Percentiles rank a stretch among this genome's conserved stretches.
phyloP scores from a whole-genome alignment of 129 eudicot species.

The Flaveria brownii region DNA sequence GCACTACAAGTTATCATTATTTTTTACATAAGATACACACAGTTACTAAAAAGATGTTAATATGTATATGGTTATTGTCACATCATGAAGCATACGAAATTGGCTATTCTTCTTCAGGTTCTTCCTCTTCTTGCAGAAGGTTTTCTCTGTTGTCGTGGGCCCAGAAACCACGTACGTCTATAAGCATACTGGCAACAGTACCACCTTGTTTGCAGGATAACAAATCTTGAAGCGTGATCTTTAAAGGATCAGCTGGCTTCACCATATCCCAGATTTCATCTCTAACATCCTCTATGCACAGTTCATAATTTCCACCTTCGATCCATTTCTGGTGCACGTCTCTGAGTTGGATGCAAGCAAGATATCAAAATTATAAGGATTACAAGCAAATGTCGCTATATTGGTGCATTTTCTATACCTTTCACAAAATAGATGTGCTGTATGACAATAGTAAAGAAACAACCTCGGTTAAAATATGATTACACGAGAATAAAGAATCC shows the following conservation, averaged over 20 bases:
- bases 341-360: slow-evolving; percentile 42
- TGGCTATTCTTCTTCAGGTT: slow-evolving; percentile 73
- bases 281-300: slow-evolving; percentile 91
- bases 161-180: slow-evolving; percentile 97
- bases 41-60: slow-evolving; percentile 24
- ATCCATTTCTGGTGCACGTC: slow-evolving; percentile 99
- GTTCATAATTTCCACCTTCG: slow-evolving; percentile 92
- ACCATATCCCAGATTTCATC: slow-evolving; percentile 99
- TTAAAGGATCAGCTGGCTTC: slow-evolving; percentile 83
- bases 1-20: slow-evolving; percentile 15
- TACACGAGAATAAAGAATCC: not conserved
- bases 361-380: not conserved
- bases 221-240: slow-evolving; percentile 72
- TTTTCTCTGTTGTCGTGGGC: slow-evolving; percentile 96
- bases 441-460: slow-evolving; percentile 1
- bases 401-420: not conserved
- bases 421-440: not conserved
- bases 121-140: slow-evolving; percentile 98
- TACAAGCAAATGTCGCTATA: not conserved
- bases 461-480: not conserved
- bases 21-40: slow-evolving; percentile 26
- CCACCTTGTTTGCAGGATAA: slow-evolving; percentile 95
- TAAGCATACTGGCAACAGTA: slow-evolving; percentile 94
- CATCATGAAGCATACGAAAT: not conserved
- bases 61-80: slow-evolving; percentile 11